Evolutionary conservation across 2,329 filamentous ascomycete genomes (phyloP).

Genomic region (Pyricularia sp.): DNA sequence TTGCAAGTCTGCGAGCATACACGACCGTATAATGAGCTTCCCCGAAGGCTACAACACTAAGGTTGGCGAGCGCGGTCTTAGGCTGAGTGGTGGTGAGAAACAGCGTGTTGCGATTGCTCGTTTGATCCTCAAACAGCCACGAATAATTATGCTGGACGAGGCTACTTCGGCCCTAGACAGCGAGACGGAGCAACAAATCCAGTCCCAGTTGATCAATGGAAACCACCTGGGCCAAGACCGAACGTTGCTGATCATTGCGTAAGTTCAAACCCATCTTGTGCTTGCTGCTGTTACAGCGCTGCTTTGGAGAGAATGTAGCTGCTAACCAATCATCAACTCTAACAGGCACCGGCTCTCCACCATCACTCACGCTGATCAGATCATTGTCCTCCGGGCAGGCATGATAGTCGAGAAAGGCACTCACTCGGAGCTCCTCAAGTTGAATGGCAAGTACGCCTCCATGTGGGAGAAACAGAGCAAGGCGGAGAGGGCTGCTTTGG

Average conservation of each 20-base stretch:
- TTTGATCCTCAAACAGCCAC: conserved; percentile 59
- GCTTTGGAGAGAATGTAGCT: not conserved
- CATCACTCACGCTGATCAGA: conserved; percentile 16
- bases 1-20: conserved; percentile 43
- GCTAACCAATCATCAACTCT: not conserved
- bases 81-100: conserved; percentile 50
- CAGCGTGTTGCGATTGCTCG: conserved; percentile 53
- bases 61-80: conserved; percentile 43
- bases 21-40: conserved; percentile 43
- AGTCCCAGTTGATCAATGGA: conserved; percentile 56
- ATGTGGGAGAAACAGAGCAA: conserved; percentile 89
- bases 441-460: conserved; percentile 64
- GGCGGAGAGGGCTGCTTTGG: conserved; percentile 59
- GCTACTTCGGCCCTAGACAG: conserved; percentile 62
- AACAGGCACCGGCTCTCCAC: conserved; percentile 71
- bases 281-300: not conserved
- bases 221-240: conserved; percentile 65
- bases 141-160: conserved; percentile 63
- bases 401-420: conserved; percentile 14
- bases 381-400: conserved; percentile 16
- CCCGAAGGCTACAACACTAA: conserved; percentile 42
- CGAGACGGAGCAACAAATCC: conserved; percentile 48
- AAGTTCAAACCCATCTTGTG: conserved; percentile 26
- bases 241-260: conserved; percentile 92
- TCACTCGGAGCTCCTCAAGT: conserved; percentile 64